Evolutionary conservation across 371 early-diverging fungal genomes (phyloP).

Genomic region (Cokeromyces recurvatus): DNA sequence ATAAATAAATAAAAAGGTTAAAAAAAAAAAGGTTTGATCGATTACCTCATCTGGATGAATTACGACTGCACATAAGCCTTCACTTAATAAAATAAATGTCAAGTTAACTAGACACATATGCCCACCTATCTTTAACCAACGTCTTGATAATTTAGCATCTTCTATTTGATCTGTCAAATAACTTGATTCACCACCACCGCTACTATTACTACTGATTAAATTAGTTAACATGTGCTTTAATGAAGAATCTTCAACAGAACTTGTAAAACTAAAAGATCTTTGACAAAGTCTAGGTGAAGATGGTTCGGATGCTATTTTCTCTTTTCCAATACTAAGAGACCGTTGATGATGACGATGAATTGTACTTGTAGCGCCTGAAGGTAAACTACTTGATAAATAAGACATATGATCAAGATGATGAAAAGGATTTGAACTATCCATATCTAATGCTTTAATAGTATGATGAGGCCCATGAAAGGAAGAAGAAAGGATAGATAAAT

Average conservation of each 20-base stretch:
- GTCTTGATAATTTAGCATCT: conserved; percentile 26
- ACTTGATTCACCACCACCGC: conserved; percentile 21
- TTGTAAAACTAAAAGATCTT: conserved; percentile 21
- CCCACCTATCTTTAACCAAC: conserved; percentile 26
- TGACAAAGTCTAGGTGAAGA: conserved; percentile 29
- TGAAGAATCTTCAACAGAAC: conserved; percentile 10
- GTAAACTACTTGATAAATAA: conserved; percentile 30
- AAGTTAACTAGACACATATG: conserved; percentile 14
- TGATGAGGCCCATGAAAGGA: conserved; percentile 1
- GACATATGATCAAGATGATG: no score
- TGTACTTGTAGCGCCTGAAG: conserved; percentile 6
- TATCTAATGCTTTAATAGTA: conserved; percentile 2
- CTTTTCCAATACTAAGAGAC: no score
- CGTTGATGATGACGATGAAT: neutral
- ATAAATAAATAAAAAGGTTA: neutral
- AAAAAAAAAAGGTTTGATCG: neutral
- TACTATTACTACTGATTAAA: conserved; percentile 14
- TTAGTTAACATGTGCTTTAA: conserved; percentile 22
- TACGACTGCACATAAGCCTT: conserved; percentile 25
- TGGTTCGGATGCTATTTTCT: conserved; percentile 17
- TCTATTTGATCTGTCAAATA: conserved; percentile 17
- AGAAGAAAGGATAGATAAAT: conserved; percentile 28
- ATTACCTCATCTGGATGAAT: conserved; percentile 18
- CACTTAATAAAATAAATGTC: conserved; percentile 11
- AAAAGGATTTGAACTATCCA: no score